Percentiles rank a stretch among this genome's conserved stretches.
Evolutionary conservation across 495 filamentous ascomycete genomes (phyloP).

Genomic region (Hypomontagnella monticulosa): DNA sequence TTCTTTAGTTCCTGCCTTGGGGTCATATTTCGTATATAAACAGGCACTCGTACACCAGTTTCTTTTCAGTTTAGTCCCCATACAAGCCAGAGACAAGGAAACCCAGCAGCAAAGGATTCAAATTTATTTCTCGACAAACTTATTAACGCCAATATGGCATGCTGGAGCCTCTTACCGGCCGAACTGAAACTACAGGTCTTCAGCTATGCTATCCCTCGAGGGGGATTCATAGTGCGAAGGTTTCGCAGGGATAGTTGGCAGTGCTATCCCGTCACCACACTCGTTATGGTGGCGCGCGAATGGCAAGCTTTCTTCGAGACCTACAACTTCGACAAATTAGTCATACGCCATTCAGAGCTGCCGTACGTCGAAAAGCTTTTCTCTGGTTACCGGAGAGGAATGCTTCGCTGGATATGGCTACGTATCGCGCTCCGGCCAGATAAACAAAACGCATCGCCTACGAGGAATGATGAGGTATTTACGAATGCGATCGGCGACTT

Average conservation of each 20-base stretch:
- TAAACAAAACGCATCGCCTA: background rate
- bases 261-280: background rate
- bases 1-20: no score
- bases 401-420: conserved; percentile 1
- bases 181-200: conserved; percentile 12
- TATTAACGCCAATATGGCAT: background rate
- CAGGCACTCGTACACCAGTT: no score
- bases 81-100: no score
- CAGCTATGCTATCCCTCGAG: background rate
- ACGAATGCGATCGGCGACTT: background rate
- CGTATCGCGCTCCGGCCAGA: conserved; percentile 6
- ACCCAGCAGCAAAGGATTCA: background rate
- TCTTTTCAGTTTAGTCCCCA: no score
- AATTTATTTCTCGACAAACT: background rate
- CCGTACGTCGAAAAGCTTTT: background rate
- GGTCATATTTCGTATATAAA: no score
- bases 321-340: conserved; percentile 1
- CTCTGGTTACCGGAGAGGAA: background rate
- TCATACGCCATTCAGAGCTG: conserved; percentile 2
- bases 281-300: background rate
- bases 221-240: background rate
- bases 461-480: background rate
- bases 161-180: background rate
- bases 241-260: background rate
- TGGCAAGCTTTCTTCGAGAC: conserved; percentile 9